Percentiles rank a stretch among this genome's conserved stretches.
These are phyloP conservation scores for Cokeromyces recurvatus DNA, from an alignment of 371 early-diverging fungal species.

Conservation along the genomic window DNA sequence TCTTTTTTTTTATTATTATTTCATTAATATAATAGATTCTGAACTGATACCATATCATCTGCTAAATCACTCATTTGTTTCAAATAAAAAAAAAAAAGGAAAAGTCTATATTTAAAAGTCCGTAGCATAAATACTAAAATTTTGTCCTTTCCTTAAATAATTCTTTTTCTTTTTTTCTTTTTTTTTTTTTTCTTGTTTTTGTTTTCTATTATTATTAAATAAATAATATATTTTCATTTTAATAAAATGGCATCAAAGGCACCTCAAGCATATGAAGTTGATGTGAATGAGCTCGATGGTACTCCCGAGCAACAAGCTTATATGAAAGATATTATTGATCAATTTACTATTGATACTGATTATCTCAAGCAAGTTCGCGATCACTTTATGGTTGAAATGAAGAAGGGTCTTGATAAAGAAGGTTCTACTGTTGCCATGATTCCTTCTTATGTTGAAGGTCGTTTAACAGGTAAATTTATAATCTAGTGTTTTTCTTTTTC, in stretches of 20 bases:
- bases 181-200: conserved; percentile 4
- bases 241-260: conserved; percentile 12
- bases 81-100: not conserved
- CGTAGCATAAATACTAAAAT: too few species aligned
- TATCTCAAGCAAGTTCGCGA: conserved; percentile 61
- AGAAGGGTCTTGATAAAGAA: conserved; percentile 62
- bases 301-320: conserved; percentile 46
- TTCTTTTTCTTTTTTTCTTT: not conserved
- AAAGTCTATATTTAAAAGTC: too few species aligned
- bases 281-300: conserved; percentile 27
- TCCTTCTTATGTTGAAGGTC: conserved; percentile 67
- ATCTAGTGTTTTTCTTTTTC: not conserved
- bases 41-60: conserved; percentile 11
- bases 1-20: too few species aligned
- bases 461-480: conserved; percentile 34
- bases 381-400: conserved; percentile 70
- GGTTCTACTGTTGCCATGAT: conserved; percentile 74
- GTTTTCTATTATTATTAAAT: conserved; percentile 1
- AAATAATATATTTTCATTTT: too few species aligned
- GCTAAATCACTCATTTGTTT: conserved; percentile 7
- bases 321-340: conserved; percentile 40
- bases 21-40: too few species aligned
- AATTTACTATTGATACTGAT: conserved; percentile 55
- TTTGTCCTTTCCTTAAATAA: too few species aligned
- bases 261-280: conserved; percentile 19